Conservation (phyloP, 345 rosid species). For the Tarenaya hassleriana region DNA sequence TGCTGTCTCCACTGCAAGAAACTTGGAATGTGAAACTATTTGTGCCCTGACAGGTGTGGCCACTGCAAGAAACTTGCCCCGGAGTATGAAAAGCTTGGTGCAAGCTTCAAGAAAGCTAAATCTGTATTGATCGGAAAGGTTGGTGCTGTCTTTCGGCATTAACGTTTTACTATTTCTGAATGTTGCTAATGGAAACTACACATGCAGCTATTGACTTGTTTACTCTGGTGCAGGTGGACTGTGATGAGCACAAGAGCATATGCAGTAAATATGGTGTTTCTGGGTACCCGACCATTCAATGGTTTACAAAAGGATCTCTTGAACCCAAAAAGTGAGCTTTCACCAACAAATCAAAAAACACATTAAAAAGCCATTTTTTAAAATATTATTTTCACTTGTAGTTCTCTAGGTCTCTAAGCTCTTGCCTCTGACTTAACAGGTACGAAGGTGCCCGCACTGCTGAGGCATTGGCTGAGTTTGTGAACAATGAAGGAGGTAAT, state of each 20-base stretch:
- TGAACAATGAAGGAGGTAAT: conserved; percentile 89
- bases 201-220: conserved; percentile 5
- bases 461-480: conserved; percentile 80
- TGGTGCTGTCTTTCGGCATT: conserved; percentile 7
- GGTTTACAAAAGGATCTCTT: conserved; percentile 95
- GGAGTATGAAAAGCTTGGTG: conserved; percentile 83
- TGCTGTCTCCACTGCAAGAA: background rate
- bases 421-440: conserved; percentile 32
- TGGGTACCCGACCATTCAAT: conserved; percentile 91
- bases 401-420: background rate
- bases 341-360: background rate
- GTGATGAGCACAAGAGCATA: conserved; percentile 88
- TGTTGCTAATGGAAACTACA: background rate
- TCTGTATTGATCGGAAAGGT: conserved; percentile 94
- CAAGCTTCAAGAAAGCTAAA: conserved; percentile 85
- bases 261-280: conserved; percentile 90
- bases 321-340: conserved; percentile 81
- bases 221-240: conserved; percentile 68
- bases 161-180: background rate
- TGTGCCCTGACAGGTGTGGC: conserved; percentile 62
- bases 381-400: background rate
- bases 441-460: conserved; percentile 86
- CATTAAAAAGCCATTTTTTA: background rate
- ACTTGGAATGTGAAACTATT: background rate
- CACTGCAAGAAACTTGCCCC: conserved; percentile 99